Evolutionary conservation across 176 grass and related monocot species (phyloP).

Genomic region (Melocanna baccifera): DNA sequence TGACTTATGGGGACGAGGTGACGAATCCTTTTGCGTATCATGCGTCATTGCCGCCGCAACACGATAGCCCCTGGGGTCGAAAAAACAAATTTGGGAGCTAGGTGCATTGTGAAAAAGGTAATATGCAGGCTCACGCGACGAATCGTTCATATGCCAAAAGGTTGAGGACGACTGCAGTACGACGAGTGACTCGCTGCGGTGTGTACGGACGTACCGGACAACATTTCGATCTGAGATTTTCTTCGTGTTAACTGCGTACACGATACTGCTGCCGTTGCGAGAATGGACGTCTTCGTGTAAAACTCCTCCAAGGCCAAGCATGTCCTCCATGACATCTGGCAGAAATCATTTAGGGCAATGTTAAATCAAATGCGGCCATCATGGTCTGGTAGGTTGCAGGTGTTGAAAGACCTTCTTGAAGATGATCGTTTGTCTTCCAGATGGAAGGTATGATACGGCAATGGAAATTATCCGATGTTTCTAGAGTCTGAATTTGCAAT

Average conservation of each 20-base stretch:
- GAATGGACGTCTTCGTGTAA: neutral
- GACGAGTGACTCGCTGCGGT: neutral
- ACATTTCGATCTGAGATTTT: neutral
- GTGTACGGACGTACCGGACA: neutral
- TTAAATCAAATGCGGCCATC: neutral
- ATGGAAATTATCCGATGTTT: neutral
- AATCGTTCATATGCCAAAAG: neutral
- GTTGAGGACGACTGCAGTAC: neutral
- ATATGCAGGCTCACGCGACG: neutral
- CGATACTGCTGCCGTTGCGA: neutral
- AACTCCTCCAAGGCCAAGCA: neutral
- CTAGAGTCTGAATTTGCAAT: neutral
- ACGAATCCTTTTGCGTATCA: neutral
- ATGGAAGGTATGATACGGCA: neutral
- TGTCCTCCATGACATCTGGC: neutral
- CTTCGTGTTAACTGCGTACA: neutral
- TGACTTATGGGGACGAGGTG: neutral
- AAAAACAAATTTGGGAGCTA: neutral
- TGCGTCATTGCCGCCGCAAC: neutral
- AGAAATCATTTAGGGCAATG: neutral
- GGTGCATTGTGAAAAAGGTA: neutral
- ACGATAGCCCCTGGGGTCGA: neutral
- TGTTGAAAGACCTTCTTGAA: neutral
- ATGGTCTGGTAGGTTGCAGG: neutral
- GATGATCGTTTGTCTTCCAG: neutral